Evolutionary conservation across 2,329 filamentous ascomycete species (phyloP).

Genomic region (Zarea fungicola): DNA sequence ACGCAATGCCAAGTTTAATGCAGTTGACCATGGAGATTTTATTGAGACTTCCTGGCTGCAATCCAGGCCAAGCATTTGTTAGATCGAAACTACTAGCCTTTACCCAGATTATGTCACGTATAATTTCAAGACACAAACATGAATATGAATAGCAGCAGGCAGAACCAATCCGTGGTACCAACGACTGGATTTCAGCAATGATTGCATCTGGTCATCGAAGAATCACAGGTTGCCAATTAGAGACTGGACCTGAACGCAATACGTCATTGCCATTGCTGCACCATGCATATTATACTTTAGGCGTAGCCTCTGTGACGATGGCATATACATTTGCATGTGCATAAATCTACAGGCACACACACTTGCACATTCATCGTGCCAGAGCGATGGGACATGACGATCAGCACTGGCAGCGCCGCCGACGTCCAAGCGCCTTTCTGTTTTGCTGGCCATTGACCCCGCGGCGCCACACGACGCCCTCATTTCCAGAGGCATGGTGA

Average conservation of each 20-base stretch:
- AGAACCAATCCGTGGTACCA: too few relatives aligned
- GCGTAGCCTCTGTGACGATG: background rate
- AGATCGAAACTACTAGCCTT: too few relatives aligned
- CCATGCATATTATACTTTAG: background rate
- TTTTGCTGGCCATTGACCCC: slow-evolving; percentile 11
- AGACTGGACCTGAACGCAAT: background rate
- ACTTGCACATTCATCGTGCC: slow-evolving; percentile 10
- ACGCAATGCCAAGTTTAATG: too few relatives aligned
- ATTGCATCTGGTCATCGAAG: background rate
- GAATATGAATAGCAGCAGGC: too few relatives aligned
- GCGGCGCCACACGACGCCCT: slow-evolving; percentile 13
- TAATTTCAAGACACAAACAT: too few relatives aligned
- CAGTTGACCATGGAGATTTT: too few relatives aligned
- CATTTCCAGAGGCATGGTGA: slow-evolving; percentile 5
- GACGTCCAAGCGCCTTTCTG: slow-evolving; percentile 11
- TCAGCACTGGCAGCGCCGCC: slow-evolving; percentile 11
- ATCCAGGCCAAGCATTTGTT: too few relatives aligned
- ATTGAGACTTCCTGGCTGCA: too few relatives aligned
- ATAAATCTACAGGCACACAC: slow-evolving; percentile 3
- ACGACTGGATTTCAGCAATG: too few relatives aligned
- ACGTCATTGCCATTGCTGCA: background rate
- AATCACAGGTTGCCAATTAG: background rate
- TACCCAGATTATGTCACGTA: too few relatives aligned
- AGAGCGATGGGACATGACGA: slow-evolving; percentile 11
- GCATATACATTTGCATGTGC: slow-evolving; percentile 8